phyloP scores from a whole-genome alignment of 148 eudicot genomes.

The Chenopodium quinoa region DNA sequence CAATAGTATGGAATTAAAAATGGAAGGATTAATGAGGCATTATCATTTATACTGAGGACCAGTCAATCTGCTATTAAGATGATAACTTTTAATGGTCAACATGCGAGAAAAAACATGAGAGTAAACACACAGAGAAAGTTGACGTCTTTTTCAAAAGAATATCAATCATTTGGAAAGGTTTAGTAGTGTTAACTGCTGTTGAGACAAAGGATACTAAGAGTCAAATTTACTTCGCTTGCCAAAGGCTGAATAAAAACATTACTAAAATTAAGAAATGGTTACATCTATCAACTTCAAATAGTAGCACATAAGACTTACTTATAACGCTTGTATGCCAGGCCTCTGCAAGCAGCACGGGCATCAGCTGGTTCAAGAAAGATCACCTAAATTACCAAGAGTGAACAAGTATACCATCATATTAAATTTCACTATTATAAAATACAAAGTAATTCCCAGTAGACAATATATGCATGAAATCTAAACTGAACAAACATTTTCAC shows the following conservation, averaged over 20 bases:
- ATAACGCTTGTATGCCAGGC: constrained; percentile 77
- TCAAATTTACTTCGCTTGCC: background rate
- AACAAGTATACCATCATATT: background rate
- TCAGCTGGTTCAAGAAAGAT: constrained; percentile 85
- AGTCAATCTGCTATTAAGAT: too few relatives aligned
- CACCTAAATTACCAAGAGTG: constrained; percentile 40
- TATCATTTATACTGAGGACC: too few relatives aligned
- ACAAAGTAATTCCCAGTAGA: background rate
- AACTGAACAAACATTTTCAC: background rate
- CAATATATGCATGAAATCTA: too few relatives aligned
- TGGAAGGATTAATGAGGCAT: too few relatives aligned
- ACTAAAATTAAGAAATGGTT: background rate
- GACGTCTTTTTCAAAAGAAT: background rate
- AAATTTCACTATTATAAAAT: background rate
- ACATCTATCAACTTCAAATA: background rate
- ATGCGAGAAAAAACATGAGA: too few relatives aligned
- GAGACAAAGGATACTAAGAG: background rate
- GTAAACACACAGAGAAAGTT: background rate
- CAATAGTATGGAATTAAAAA: too few relatives aligned
- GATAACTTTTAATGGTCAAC: too few relatives aligned
- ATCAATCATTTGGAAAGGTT: background rate
- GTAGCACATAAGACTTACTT: constrained; percentile 51
- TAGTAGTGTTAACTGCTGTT: background rate
- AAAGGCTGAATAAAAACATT: background rate
- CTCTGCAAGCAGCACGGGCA: constrained; percentile 77